Evolutionary conservation across 495 filamentous ascomycete genomes (phyloP).

Genomic region (Neurospora intermedia): DNA sequence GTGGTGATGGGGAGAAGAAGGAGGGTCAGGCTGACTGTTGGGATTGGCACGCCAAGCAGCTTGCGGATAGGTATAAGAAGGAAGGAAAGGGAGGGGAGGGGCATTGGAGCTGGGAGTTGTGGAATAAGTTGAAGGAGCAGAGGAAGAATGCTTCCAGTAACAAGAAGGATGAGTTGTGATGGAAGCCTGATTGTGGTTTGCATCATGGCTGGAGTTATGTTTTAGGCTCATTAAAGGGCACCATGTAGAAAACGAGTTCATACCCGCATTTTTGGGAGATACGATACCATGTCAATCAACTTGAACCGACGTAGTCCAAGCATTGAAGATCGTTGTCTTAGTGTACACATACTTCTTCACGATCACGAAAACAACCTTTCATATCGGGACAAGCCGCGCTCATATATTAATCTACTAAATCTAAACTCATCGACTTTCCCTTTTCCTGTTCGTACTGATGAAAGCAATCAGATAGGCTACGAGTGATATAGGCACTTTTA

Average conservation of each 20-base stretch:
- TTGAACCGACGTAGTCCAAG: not conserved
- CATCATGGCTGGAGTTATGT: not conserved
- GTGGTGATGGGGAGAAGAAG: conserved; percentile 1
- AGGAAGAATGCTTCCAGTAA: conserved; percentile 3
- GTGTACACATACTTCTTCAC: not conserved
- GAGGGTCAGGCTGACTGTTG: conserved; percentile 26
- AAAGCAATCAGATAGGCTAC: not conserved
- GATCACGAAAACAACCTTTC: not conserved
- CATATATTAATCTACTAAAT: not conserved
- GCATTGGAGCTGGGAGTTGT: conserved; percentile 26
- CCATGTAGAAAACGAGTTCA: not conserved
- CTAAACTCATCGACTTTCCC: not conserved
- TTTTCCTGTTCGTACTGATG: not conserved
- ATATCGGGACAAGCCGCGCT: not conserved
- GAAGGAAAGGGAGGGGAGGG: conserved; percentile 4
- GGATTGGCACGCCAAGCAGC: conserved; percentile 26
- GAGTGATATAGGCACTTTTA: not conserved
- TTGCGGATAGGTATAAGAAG: conserved; percentile 9
- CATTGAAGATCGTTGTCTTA: not conserved
- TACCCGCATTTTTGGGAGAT: not conserved
- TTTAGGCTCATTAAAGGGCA: not conserved
- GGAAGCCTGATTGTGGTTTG: not conserved
- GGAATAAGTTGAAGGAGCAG: conserved; percentile 13
- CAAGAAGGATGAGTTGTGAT: conserved; percentile 14
- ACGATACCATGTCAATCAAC: not conserved